Base-by-base conservation (phyloP, 2,329 filamentous ascomycete genomes). In the Plenodomus biglobosus region DNA sequence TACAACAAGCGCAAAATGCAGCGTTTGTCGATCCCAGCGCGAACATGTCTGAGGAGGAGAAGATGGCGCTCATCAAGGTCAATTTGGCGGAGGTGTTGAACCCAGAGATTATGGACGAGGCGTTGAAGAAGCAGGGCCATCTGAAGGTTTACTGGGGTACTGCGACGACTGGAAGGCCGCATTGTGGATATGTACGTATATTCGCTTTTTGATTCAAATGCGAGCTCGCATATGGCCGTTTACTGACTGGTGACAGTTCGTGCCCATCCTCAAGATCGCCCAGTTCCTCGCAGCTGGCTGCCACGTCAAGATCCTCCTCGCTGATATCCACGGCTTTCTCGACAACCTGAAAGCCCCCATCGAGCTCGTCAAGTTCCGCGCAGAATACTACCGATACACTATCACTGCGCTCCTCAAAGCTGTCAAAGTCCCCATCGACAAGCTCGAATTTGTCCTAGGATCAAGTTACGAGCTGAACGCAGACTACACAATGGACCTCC, bases 61-160 rank as follows among this genome's bases (percentile, higher is more conserved):
- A 85, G 70, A 78, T 92, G 61, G 80, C 80, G 46, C 80, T 95
- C 65, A 95, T 95, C 75, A 83, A 80, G 53, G 84, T 86, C 69
- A 94, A 94, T 72, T 79, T 95, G 50, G 84, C 86, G 53, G 91
- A 96, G 78, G 78, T 90, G 41, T 81, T 96, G 52, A 92, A 94
- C 68, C 85, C 85, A 19, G 90, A 95, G 67, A 90, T 95, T 54
- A 87, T 94, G 67, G 83, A 91, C 69, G 79, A 84, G 65, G 75
- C 84, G 38, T 80, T 92, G 54, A 84, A 84, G 50, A 85, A 89
- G 53, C 62, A 60, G 44, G 81, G 86, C 39, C 82, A 85, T 44
- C 80, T 89, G 42, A 87, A 85, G 69, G 84, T 95, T 71, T 95
- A 95, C 83, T 95, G 89, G 90, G 88, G 87, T 36, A 92, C 87